phyloP scores from a whole-genome alignment of 2,329 filamentous ascomycete species.

The Trichoderma brevicompactum region DNA sequence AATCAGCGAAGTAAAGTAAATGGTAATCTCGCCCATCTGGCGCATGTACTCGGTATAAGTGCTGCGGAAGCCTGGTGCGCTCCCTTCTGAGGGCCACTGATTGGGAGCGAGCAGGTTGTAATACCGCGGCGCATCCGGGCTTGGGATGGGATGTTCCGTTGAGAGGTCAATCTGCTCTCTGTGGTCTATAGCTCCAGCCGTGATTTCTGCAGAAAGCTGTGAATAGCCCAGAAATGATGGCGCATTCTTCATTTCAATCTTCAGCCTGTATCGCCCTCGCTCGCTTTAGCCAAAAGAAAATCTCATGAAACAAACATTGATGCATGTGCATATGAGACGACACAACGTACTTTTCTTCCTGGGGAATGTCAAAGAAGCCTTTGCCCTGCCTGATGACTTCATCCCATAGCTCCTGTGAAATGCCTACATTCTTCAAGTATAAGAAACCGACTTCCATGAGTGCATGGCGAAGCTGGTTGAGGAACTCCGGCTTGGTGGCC shows the following conservation, averaged over 20 bases:
- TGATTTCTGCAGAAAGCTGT: conserved; percentile 68
- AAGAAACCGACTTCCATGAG: conserved; percentile 87
- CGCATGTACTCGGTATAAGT: conserved; percentile 76
- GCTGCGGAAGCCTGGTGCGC: conserved; percentile 69
- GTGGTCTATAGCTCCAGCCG: conserved; percentile 75
- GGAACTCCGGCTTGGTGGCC: conserved; percentile 71
- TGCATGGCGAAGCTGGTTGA: conserved; percentile 71
- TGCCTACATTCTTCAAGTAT: conserved; percentile 80
- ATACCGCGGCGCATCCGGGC: conserved; percentile 66
- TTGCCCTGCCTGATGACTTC: conserved; percentile 70
- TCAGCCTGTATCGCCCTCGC: conserved; percentile 49
- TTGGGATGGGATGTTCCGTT: conserved; percentile 72
- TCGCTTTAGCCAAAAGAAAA: neutral
- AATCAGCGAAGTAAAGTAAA: conserved; percentile 77
- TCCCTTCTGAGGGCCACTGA: conserved; percentile 73
- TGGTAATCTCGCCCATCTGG: conserved; percentile 73
- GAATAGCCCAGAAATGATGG: conserved; percentile 74
- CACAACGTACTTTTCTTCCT: conserved; percentile 69
- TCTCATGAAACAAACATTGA: neutral
- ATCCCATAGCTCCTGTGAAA: conserved; percentile 66
- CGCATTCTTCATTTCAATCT: conserved; percentile 75
- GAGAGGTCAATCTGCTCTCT: conserved; percentile 87
- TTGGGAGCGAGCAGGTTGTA: conserved; percentile 76
- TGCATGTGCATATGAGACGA: neutral
- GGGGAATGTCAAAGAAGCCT: conserved; percentile 75